Evolutionary conservation across 1,284 basidiomycete species (phyloP).

Genomic region (Fomitopsis schrenkii): DNA sequence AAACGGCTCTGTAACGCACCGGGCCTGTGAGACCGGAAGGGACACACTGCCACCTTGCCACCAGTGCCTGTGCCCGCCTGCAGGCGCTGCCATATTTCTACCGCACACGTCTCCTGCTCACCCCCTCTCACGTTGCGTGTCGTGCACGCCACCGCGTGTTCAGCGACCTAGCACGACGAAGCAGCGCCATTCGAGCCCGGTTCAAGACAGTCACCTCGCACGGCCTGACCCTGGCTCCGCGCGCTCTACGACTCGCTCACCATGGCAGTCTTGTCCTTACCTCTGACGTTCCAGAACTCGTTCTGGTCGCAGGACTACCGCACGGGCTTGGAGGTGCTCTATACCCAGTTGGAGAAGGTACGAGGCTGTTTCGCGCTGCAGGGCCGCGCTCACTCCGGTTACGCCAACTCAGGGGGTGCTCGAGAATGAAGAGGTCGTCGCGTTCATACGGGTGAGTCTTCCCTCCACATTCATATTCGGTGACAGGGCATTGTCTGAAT

Average conservation of each 20-base stretch:
- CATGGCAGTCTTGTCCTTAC: slow-evolving; percentile 85
- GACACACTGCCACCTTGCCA: slow-evolving; percentile 9
- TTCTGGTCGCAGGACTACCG: slow-evolving; percentile 92
- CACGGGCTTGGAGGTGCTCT: slow-evolving; percentile 75
- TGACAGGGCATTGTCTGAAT: background rate
- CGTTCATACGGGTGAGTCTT: slow-evolving; percentile 71
- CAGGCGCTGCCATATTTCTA: slow-evolving; percentile 2
- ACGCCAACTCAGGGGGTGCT: slow-evolving; percentile 49
- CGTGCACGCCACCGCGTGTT: slow-evolving; percentile 2
- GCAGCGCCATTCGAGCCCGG: background rate
- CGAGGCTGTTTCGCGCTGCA: slow-evolving; percentile 11
- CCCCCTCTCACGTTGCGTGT: background rate
- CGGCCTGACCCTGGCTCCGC: background rate
- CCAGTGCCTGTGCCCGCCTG: background rate
- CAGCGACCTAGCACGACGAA: slow-evolving; percentile 14
- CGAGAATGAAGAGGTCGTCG: slow-evolving; percentile 79
- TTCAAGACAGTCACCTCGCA: background rate
- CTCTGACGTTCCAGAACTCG: slow-evolving; percentile 82
- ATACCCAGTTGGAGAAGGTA: slow-evolving; percentile 76
- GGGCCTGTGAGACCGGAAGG: background rate
- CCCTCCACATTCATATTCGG: background rate
- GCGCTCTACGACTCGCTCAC: background rate
- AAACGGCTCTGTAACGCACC: background rate
- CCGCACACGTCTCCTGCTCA: background rate
- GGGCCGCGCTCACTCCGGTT: background rate